These are phyloP conservation scores for Scleroderma bovista DNA, from an alignment of 768 basidiomycete species.

Conservation along the genomic window DNA sequence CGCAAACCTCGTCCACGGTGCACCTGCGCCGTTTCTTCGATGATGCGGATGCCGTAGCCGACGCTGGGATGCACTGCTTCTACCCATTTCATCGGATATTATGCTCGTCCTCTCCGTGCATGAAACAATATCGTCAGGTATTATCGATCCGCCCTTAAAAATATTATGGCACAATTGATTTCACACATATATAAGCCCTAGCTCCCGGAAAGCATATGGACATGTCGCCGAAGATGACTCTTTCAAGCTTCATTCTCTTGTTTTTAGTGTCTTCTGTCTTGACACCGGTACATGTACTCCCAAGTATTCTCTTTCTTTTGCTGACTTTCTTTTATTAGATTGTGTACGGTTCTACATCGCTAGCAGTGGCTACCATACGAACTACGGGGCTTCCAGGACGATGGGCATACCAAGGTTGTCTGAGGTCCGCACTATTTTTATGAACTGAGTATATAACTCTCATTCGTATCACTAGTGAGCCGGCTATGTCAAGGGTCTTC, in stretches of 20 bases:
- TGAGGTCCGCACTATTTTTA: constrained; percentile 39
- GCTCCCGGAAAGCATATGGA: too few relatives aligned
- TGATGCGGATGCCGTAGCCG: too few relatives aligned
- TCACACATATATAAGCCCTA: too few relatives aligned
- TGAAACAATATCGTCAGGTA: not conserved
- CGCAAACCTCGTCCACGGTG: too few relatives aligned
- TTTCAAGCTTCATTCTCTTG: constrained; percentile 1
- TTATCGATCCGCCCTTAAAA: too few relatives aligned
- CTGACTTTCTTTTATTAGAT: constrained; percentile 2
- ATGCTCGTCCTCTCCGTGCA: too few relatives aligned
- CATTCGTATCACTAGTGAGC: constrained; percentile 38
- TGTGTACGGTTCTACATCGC: constrained; percentile 25
- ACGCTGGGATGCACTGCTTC: too few relatives aligned
- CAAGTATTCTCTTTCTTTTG: too few relatives aligned
- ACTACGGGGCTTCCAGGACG: constrained; percentile 55
- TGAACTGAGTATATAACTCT: not conserved
- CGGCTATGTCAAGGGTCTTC: constrained; percentile 41
- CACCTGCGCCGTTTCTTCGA: too few relatives aligned
- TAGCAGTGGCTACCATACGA: constrained; percentile 55
- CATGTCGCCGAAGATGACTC: constrained; percentile 4
- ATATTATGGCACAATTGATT: too few relatives aligned
- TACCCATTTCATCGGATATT: too few relatives aligned
- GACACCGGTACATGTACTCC: constrained; percentile 1
- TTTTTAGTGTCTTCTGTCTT: not conserved
- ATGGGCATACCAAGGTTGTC: constrained; percentile 64